Evolutionary conservation across 139 green algal genomes (phyloP).

Genomic region (Tetraselmis chui): DNA sequence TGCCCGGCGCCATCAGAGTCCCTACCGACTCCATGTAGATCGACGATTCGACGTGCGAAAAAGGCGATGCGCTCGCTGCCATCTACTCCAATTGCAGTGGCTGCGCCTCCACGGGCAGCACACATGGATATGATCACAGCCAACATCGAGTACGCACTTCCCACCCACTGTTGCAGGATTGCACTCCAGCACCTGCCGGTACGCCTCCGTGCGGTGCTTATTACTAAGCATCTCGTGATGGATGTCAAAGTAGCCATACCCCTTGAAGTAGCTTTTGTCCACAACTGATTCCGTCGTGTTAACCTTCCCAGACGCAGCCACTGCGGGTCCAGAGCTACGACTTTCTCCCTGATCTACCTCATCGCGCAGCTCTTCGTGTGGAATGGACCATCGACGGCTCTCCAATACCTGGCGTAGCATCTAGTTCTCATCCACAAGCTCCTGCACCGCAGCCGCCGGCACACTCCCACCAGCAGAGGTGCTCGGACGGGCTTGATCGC

Average conservation of each 20-base stretch:
- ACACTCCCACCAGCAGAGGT: not conserved
- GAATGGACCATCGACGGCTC: slow-evolving; percentile 6
- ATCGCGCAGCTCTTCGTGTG: not conserved
- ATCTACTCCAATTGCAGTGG: slow-evolving; percentile 50
- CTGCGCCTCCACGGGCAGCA: slow-evolving; percentile 72
- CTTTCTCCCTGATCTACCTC: not conserved
- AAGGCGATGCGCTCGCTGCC: slow-evolving; percentile 50
- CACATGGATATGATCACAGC: slow-evolving; percentile 94
- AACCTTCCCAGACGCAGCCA: not conserved
- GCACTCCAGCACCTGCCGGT: slow-evolving; percentile 62
- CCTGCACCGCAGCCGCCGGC: slow-evolving; percentile 2
- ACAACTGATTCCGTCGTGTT: slow-evolving; percentile 22
- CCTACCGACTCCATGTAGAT: not conserved
- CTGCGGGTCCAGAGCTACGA: slow-evolving; percentile 2
- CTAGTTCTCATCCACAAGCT: slow-evolving; percentile 13
- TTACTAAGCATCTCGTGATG: slow-evolving; percentile 86
- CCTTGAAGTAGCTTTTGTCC: slow-evolving; percentile 81
- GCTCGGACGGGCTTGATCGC: slow-evolving; percentile 27
- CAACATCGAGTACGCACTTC: slow-evolving; percentile 81
- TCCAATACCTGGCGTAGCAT: slow-evolving; percentile 16
- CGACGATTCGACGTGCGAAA: slow-evolving; percentile 34
- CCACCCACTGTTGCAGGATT: slow-evolving; percentile 69
- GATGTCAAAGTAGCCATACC: slow-evolving; percentile 84
- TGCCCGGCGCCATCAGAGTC: not conserved
- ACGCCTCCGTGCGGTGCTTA: slow-evolving; percentile 73